These are phyloP conservation scores for Marasmius fiardii DNA, from an alignment of 1,284 basidiomycete species.

Conservation along the genomic window DNA sequence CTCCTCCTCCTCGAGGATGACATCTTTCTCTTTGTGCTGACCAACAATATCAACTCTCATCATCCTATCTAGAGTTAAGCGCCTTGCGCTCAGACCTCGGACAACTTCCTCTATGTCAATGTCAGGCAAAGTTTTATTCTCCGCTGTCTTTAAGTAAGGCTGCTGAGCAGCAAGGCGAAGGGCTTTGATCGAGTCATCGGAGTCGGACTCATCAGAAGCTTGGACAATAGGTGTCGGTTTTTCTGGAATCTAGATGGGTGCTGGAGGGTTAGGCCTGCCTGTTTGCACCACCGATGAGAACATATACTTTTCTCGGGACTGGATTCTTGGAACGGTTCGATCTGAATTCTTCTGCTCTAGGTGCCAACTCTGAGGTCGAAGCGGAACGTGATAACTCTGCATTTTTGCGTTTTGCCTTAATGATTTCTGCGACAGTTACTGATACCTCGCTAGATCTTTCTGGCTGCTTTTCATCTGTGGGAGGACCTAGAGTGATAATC, in stretches of 20 bases:
- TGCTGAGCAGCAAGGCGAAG: not conserved
- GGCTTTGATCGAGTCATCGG: not conserved
- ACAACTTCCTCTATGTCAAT: slow-evolving; percentile 8
- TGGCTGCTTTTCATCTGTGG: not conserved
- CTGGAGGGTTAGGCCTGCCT: not conserved
- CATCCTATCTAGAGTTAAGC: slow-evolving; percentile 10
- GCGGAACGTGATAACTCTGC: not conserved
- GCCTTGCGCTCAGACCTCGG: slow-evolving; percentile 6
- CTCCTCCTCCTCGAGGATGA: slow-evolving; percentile 11
- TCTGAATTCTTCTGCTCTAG: not conserved
- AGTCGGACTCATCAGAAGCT: not conserved
- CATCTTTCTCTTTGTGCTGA: not conserved
- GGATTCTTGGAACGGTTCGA: not conserved
- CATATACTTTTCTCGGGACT: not conserved
- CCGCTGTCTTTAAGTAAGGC: not conserved
- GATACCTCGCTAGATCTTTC: not conserved
- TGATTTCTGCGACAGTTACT: not conserved
- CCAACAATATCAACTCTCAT: not conserved
- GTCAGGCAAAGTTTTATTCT: not conserved
- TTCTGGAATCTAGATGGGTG: not conserved
- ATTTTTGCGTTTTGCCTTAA: not conserved
- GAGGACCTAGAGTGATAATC: not conserved
- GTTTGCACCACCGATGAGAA: not conserved
- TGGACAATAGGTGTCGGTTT: not conserved
- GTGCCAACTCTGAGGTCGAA: not conserved